Evolutionary conservation across 805 yeast species (phyloP), one percentile per base, ranked within the genome.

Genomic region (Cyberlindnera veronae): DNA sequence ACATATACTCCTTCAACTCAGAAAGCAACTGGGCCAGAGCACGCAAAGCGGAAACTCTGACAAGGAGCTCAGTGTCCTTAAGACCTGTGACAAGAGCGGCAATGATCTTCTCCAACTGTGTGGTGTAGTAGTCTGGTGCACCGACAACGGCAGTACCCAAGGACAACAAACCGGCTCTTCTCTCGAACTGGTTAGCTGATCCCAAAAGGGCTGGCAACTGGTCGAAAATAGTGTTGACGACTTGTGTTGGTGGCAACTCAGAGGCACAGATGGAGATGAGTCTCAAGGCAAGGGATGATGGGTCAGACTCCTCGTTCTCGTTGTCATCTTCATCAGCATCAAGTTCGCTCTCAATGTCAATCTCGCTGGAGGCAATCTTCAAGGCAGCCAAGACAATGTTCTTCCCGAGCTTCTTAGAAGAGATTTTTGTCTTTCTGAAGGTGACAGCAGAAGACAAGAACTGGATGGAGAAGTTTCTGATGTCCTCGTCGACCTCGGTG

Each of bases 181-280:
- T 81, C 67, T 84, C 88, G 50, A 76, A 81, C 46, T 74, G 72
- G 60, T 86, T 79, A n/a, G 76, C 50, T 14, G 90, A 76, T 35
- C 77, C 65, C 46, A 81, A 62, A 71, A 81, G 64, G 32, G 73
- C 59, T 32, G 77, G 73, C 48, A 85, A 62, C 50, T 74, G 76
- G 49, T 79, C 85, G 46, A 88, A 71, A 47, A 91, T 72, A 32
- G 96, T 91, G 48, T 72, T 75, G 50, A 90, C 80, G 41, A 86
- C 95, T 64, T 93, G 99, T 31, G 88, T 77, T 36, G 98, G 96
- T 39, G 99, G 96, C 55, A 93, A 72, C 57, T 83, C 89, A 32
- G 81, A 69, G 14, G 98, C 77, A 50, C 91, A 78, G 57, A 77
- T 76, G 38, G 87, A 84, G 39, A 93, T 63, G 44, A 91, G 69